Conservation (phyloP, 306 rosid species). For the Medicago ruthenica region DNA sequence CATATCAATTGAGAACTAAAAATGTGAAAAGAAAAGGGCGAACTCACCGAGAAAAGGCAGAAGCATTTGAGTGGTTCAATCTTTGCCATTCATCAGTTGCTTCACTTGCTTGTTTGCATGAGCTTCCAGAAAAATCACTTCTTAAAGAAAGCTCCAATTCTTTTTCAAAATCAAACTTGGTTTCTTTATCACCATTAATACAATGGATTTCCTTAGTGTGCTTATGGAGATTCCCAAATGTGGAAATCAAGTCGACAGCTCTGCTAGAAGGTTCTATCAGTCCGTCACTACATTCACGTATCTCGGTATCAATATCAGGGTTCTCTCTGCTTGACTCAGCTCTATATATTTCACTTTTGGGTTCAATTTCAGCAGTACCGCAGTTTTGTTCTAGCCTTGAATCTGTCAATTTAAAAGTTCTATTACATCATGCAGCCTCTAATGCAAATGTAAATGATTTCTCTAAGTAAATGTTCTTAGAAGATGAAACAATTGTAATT, state of each 20-base stretch:
- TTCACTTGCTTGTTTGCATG: slow-evolving; percentile 49
- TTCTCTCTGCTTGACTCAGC: slow-evolving; percentile 28
- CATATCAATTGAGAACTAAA: slow-evolving; percentile 15
- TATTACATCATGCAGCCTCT: slow-evolving; percentile 15
- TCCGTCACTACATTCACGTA: neutral
- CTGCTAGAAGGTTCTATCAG: neutral
- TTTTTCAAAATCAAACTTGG: neutral
- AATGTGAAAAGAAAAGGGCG: slow-evolving; percentile 12
- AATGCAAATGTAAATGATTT: neutral
- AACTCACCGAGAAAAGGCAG: slow-evolving; percentile 79
- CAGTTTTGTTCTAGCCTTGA: slow-evolving; percentile 27
- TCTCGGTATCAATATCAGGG: neutral
- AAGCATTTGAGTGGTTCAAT: slow-evolving; percentile 64
- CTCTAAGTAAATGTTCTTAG: neutral
- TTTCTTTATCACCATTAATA: neutral
- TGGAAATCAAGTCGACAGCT: slow-evolving; percentile 6
- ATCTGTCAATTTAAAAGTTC: slow-evolving; percentile 42
- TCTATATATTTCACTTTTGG: slow-evolving; percentile 40
- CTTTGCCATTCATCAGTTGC: slow-evolving; percentile 50
- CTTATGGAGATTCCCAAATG: neutral
- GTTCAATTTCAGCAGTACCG: slow-evolving; percentile 32
- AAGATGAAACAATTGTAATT: neutral
- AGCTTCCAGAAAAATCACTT: slow-evolving; percentile 43
- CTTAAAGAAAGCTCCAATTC: slow-evolving; percentile 65
- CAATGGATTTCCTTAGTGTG: neutral